Percentiles rank a stretch among this genome's conserved stretches.
phyloP scores from a whole-genome alignment of 2,329 filamentous ascomycete species.

The Fusarium cicatricum region DNA sequence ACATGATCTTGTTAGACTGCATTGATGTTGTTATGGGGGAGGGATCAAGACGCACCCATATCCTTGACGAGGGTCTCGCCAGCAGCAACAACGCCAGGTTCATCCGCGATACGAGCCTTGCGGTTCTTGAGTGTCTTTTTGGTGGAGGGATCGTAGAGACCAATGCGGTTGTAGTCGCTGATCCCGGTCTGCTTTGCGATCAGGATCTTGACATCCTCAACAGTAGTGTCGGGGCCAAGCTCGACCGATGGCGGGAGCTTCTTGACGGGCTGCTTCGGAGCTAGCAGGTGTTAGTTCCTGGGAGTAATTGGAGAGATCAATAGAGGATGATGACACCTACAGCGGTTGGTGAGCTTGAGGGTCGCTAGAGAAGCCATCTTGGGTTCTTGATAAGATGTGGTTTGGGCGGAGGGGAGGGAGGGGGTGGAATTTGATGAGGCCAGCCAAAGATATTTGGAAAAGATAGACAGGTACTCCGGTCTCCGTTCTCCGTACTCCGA shows the following conservation, averaged over 20 bases:
- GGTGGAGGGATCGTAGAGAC: conserved; percentile 66
- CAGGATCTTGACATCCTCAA: conserved; percentile 66
- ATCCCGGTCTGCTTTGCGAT: conserved; percentile 62
- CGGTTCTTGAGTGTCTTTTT: conserved; percentile 72
- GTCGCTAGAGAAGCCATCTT: conserved; percentile 47
- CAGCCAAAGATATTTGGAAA: conserved; percentile 18
- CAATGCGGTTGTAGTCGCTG: conserved; percentile 67
- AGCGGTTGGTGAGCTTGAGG: conserved; percentile 55
- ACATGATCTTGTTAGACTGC: conserved; percentile 6
- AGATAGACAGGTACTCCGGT: too few species aligned
- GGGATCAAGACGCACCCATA: conserved; percentile 68
- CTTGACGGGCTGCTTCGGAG: conserved; percentile 60
- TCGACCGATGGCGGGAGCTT: conserved; percentile 62
- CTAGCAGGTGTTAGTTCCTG: conserved; percentile 37
- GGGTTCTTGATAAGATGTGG: conserved; percentile 6
- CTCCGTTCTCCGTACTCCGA: too few species aligned
- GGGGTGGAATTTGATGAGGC: conserved; percentile 17
- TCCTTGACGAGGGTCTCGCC: conserved; percentile 87
- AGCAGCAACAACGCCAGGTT: conserved; percentile 56
- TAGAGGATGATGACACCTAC: conserved; percentile 34
- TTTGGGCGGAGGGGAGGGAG: conserved; percentile 3
- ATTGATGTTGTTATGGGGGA: not conserved
- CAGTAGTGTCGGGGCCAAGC: conserved; percentile 59
- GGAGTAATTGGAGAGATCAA: not conserved
- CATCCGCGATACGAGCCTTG: conserved; percentile 60